These are phyloP conservation scores for Aspergillus fumigatus DNA, from an alignment of 2,329 filamentous ascomycete species.

Conservation along the genomic window DNA sequence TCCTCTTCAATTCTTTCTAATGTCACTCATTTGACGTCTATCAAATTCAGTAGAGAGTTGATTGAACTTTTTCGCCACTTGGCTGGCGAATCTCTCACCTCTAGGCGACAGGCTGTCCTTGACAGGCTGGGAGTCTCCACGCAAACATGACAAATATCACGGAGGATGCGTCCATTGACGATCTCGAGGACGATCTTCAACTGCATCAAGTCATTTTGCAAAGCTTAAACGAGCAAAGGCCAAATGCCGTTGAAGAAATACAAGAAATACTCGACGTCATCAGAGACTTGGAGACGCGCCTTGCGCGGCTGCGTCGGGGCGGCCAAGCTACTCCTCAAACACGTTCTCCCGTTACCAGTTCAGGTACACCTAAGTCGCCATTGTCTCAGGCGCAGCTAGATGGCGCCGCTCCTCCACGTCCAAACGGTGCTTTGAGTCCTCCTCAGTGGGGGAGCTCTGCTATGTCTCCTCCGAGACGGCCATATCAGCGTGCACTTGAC, in stretches of 20 bases:
- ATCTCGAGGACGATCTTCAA: constrained; percentile 30
- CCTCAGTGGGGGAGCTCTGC: constrained; percentile 4
- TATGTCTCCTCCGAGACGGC: constrained; percentile 4
- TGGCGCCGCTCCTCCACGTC: constrained; percentile 3
- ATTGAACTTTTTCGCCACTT: background rate
- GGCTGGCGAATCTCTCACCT: background rate
- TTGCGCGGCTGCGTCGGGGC: constrained; percentile 20
- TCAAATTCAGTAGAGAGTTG: background rate
- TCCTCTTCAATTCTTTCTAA: background rate
- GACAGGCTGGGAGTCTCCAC: background rate
- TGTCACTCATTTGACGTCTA: background rate
- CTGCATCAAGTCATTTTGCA: constrained; percentile 27
- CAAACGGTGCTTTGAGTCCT: background rate
- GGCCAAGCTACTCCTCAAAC: background rate
- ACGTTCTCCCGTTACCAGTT: background rate
- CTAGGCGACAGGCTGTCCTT: background rate
- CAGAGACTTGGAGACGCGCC: constrained; percentile 18
- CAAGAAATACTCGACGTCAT: constrained; percentile 25
- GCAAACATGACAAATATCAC: constrained; percentile 1
- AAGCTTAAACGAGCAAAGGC: constrained; percentile 24
- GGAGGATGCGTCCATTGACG: constrained; percentile 17
- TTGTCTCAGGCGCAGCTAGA: constrained; percentile 12
- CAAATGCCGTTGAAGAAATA: constrained; percentile 20
- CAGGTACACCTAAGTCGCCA: background rate
- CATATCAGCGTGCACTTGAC: background rate